phyloP scores from a whole-genome alignment of 257 asterid species.

The Solanum rostratum region DNA sequence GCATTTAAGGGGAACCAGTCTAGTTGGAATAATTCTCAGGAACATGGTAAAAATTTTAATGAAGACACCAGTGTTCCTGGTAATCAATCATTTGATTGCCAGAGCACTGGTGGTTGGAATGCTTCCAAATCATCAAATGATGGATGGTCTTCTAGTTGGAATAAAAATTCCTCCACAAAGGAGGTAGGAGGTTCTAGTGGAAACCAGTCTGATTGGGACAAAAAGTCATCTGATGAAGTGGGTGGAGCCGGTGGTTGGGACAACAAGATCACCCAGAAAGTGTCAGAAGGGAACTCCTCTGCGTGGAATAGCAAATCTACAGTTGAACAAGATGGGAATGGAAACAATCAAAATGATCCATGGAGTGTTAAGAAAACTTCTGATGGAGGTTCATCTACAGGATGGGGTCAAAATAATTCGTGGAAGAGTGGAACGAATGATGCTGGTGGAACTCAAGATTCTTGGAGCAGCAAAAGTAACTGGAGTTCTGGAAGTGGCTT shows the following conservation, averaged over 20 bases:
- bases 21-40: conserved; percentile 4
- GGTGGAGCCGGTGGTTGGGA: conserved; percentile 27
- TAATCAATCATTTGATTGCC: conserved; percentile 7
- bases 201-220: conserved; percentile 25
- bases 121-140: conserved; percentile 10
- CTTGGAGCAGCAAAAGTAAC: conserved; percentile 56
- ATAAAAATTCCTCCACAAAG: conserved; percentile 11
- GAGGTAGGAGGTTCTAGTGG: conserved; percentile 16
- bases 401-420: conserved; percentile 77
- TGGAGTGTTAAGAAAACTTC: conserved; percentile 17
- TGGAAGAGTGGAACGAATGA: conserved; percentile 24
- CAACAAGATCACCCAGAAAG: conserved; percentile 12
- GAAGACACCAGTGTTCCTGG: background rate
- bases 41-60: conserved; percentile 1
- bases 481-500: conserved; percentile 52
- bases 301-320: background rate
- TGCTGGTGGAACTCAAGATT: conserved; percentile 34
- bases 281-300: conserved; percentile 8
- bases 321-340: background rate
- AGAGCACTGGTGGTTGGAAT: conserved; percentile 21
- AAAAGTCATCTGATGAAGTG: background rate
- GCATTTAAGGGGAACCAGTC: background rate
- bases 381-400: conserved; percentile 42
- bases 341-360: conserved; percentile 3
- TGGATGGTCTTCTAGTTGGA: conserved; percentile 37